Evolutionary conservation across 805 yeast species (phyloP).

Genomic region (Teunomyces kruisii): DNA sequence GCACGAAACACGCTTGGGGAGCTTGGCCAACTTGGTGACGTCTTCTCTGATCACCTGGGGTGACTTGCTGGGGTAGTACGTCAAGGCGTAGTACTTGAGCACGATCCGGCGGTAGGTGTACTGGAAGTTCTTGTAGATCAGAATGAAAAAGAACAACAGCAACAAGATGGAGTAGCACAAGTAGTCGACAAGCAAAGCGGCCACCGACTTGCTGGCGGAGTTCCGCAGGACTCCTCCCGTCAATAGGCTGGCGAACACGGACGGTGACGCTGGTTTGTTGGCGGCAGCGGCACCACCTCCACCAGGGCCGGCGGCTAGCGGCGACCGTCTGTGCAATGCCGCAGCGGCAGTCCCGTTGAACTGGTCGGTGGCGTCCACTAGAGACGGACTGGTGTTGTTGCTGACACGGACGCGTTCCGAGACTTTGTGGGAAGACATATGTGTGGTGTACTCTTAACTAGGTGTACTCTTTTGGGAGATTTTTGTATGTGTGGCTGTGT

Average conservation of each 20-base stretch:
- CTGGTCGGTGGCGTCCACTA: background rate
- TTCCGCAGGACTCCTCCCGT: background rate
- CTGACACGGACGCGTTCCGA: conserved; percentile 3
- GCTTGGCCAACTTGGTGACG: conserved; percentile 66
- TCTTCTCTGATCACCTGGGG: conserved; percentile 88
- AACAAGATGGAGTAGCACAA: conserved; percentile 47
- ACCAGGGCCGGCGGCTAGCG: background rate
- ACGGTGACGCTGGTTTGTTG: background rate
- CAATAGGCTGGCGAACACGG: background rate
- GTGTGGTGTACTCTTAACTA: background rate
- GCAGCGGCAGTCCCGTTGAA: background rate
- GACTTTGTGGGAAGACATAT: conserved; percentile 3
- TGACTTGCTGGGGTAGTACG: conserved; percentile 67
- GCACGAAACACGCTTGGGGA: conserved; percentile 75
- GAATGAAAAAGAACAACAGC: conserved; percentile 53
- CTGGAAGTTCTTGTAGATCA: conserved; percentile 53
- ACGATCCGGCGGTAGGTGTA: conserved; percentile 51
- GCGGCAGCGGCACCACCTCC: too few species aligned
- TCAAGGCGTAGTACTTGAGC: conserved; percentile 55
- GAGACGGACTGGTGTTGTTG: conserved; percentile 2
- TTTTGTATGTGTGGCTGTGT: too few species aligned
- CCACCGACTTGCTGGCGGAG: background rate
- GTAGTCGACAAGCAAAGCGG: background rate
- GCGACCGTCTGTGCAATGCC: background rate
- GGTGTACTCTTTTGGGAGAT: too few species aligned